These are phyloP conservation scores for Yamadazyma sp. DNA, from an alignment of 1,139 yeast genomes.

Conservation along the genomic window DNA sequence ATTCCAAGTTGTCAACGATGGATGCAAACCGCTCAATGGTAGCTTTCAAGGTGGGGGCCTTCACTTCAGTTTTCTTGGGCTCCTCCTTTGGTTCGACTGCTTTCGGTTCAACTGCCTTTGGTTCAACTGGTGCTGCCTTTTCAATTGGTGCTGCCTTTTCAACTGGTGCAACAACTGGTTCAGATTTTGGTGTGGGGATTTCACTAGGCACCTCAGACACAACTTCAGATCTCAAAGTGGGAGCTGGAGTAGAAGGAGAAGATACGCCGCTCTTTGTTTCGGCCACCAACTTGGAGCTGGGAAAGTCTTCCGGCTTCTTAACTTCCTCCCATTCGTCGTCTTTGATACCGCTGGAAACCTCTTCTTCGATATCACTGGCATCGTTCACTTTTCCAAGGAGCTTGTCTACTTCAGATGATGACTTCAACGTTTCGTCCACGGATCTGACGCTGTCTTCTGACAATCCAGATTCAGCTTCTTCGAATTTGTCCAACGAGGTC, in stretches of 20 bases:
- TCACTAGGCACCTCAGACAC: constrained; percentile 7
- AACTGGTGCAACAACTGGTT: constrained; percentile 4
- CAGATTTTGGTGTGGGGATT: constrained; percentile 9
- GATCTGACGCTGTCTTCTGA: constrained; percentile 13
- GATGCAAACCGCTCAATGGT: constrained; percentile 65
- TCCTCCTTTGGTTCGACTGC: constrained; percentile 13
- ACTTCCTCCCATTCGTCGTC: constrained; percentile 48
- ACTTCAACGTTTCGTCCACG: constrained; percentile 43
- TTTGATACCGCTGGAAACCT: constrained; percentile 22
- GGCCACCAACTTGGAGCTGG: constrained; percentile 10
- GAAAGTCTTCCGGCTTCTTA: constrained; percentile 26
- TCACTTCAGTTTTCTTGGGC: constrained; percentile 17
- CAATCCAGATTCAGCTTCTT: constrained; percentile 10
- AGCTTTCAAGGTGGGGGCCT: constrained; percentile 63
- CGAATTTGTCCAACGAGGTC: constrained; percentile 15
- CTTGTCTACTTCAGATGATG: constrained; percentile 36
- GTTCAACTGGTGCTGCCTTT: constrained; percentile 4
- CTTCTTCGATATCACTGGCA: constrained; percentile 43
- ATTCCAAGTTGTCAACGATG: constrained; percentile 56
- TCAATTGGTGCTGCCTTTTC: constrained; percentile 11
- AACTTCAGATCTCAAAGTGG: constrained; percentile 11
- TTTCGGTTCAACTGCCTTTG: constrained; percentile 14
- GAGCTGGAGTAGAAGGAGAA: constrained; percentile 14
- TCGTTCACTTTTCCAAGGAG: constrained; percentile 42
- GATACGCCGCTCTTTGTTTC: constrained; percentile 13